Evolutionary conservation across 108 stramenopile species (phyloP).

Genomic region (Skeletonema tropicum): DNA sequence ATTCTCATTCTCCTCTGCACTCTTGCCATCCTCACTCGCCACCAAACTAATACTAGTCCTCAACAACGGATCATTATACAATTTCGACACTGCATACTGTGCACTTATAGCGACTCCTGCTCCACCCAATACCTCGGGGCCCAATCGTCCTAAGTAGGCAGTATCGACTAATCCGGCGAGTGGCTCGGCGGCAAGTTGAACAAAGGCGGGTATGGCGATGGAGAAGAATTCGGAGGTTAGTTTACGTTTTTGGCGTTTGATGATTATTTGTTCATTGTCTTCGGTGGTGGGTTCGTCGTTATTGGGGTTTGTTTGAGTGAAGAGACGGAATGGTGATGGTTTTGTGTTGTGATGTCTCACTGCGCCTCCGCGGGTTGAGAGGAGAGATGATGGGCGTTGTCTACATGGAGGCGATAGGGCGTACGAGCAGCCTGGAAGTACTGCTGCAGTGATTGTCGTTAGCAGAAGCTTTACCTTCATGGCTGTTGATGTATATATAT

Average conservation of each 20-base stretch:
- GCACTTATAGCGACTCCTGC: slow-evolving; percentile 93
- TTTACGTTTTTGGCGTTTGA: slow-evolving; percentile 25
- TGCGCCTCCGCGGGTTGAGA: neutral
- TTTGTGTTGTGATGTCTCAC: neutral
- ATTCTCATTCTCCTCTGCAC: neutral
- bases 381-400: neutral
- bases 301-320: neutral
- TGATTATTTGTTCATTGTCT: neutral
- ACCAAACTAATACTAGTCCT: slow-evolving; percentile 89
- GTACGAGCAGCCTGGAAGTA: neutral
- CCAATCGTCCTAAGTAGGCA: slow-evolving; percentile 81
- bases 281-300: neutral
- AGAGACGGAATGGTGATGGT: neutral
- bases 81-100: slow-evolving; percentile 88
- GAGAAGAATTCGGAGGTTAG: slow-evolving; percentile 84
- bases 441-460: neutral
- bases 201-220: slow-evolving; percentile 87
- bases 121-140: slow-evolving; percentile 89
- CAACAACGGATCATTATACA: slow-evolving; percentile 93
- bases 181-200: slow-evolving; percentile 92
- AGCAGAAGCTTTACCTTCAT: neutral
- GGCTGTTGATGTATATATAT: too few species aligned
- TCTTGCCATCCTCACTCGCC: slow-evolving; percentile 79
- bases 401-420: neutral
- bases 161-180: slow-evolving; percentile 91